Evolutionary conservation across 1,139 yeast genomes (phyloP), one percentile per base, ranked within the genome.

Genomic region (Maudiozyma humilis): DNA sequence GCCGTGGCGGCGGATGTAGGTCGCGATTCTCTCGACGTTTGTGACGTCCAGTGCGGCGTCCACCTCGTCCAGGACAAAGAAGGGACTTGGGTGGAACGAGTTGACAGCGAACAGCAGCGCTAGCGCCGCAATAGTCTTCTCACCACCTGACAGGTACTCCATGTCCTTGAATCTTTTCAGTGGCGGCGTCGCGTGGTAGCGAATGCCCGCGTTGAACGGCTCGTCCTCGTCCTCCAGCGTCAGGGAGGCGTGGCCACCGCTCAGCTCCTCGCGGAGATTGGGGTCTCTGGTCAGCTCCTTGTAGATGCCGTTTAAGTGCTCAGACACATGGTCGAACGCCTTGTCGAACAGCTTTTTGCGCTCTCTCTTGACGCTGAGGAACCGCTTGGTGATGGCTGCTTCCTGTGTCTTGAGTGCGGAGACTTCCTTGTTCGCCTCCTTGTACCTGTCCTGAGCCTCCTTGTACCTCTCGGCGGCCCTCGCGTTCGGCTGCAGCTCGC

Each of bases 181-280:
- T 10, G 98, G 98, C 1, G 98, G 97, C 83, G 89, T 89, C 0
- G 96, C 96, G 61, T 88, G 94, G 57, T 87, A 93, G 54, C 80
- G 83, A 43, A 88, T 73, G 1, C 97, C 98, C 0, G 79, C 78
- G 36, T 75, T 65, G 56, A 81, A 93, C 4, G 96, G 96, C 54
- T 85, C 95, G 45, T 87, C 96, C 49, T 83, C 93, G 57, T 87
- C 91, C 55, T 87, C 96, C 35, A 88, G 66, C 1, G 91, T 82
- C 50, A 91, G 70, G 49, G 86, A 83, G 0, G 98, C 98, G 13
- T 95, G 83, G 0, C 98, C 98, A 39, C 97, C 97, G 30, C 82
- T 69, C 1, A 89, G 83, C 14, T 86, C 78, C 0, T 80, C 72
- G 8, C 71, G 64, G 0, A 82, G 72, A 36, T 55, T 53, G 15